Evolutionary conservation across 2,329 filamentous ascomycete genomes (phyloP).

Genomic region (Epichloe sibirici): DNA sequence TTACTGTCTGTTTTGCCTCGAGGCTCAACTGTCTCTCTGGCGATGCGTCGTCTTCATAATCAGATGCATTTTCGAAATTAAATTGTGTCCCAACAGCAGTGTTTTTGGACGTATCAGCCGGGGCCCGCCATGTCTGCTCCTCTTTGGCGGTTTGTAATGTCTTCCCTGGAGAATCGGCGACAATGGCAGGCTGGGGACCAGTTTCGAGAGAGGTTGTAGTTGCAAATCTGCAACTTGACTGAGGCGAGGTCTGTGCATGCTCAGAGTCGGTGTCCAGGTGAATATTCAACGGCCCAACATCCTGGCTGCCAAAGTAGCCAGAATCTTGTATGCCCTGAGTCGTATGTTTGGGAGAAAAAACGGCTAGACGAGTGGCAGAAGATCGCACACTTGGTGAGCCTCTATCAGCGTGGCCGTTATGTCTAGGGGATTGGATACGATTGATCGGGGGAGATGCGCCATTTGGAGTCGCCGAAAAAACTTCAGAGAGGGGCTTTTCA

Average conservation of each 20-base stretch:
- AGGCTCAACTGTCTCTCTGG: constrained; percentile 5
- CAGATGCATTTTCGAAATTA: neutral
- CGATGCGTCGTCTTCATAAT: constrained; percentile 3
- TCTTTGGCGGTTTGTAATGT: constrained; percentile 33
- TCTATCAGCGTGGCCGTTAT: constrained; percentile 41
- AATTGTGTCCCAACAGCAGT: neutral
- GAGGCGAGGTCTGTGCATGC: constrained; percentile 10
- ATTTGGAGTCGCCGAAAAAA: constrained; percentile 44
- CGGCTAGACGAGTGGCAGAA: constrained; percentile 18
- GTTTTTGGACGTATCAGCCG: constrained; percentile 6
- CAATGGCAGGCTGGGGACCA: constrained; percentile 15
- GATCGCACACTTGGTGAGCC: constrained; percentile 22
- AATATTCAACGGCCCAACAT: constrained; percentile 17
- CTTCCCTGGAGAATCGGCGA: constrained; percentile 21
- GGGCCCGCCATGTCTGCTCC: constrained; percentile 23
- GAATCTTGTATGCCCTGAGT: constrained; percentile 38
- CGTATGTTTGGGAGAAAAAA: constrained; percentile 19
- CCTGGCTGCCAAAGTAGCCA: constrained; percentile 59
- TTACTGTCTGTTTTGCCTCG: neutral
- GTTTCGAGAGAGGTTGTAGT: constrained; percentile 9
- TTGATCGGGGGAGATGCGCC: constrained; percentile 38
- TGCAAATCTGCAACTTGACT: constrained; percentile 10
- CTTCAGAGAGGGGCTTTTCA: constrained; percentile 44
- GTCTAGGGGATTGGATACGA: constrained; percentile 42
- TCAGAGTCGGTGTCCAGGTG: constrained; percentile 13